Percentiles rank a stretch among this genome's conserved stretches.
These are phyloP conservation scores for Eucalyptus camaldulensis DNA, from an alignment of 345 rosid species.

Conservation along the genomic window DNA sequence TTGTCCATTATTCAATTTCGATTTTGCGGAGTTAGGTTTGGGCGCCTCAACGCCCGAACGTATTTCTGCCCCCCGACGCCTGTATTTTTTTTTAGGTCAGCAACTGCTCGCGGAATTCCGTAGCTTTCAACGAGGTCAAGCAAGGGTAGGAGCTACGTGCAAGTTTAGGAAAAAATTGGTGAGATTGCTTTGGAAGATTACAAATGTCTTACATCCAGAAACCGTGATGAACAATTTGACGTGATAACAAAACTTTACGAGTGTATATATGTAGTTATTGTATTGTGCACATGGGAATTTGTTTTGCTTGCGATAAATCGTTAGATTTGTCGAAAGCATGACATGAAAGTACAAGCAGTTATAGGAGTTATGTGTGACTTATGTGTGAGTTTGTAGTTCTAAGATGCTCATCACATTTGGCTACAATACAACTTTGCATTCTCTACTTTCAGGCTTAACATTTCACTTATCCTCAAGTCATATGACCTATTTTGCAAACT, in stretches of 20 bases:
- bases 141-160: background rate
- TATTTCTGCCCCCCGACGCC: background rate
- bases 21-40: background rate
- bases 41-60: background rate
- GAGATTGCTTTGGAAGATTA: background rate
- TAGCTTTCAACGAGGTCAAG: background rate
- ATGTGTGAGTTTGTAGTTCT: background rate
- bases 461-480: background rate
- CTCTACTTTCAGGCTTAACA: background rate
- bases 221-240: background rate
- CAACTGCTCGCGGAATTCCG: background rate
- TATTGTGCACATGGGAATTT: background rate
- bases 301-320: background rate
- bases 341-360: rapidly evolving
- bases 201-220: background rate
- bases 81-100: background rate
- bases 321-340: background rate
- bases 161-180: background rate
- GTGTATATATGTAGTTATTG: background rate
- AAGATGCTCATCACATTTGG: background rate
- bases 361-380: background rate
- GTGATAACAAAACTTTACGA: background rate
- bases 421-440: background rate
- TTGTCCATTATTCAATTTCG: background rate
- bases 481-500: background rate